Conservation (phyloP, 345 rosid genomes). For the Pugionium dolabratum region DNA sequence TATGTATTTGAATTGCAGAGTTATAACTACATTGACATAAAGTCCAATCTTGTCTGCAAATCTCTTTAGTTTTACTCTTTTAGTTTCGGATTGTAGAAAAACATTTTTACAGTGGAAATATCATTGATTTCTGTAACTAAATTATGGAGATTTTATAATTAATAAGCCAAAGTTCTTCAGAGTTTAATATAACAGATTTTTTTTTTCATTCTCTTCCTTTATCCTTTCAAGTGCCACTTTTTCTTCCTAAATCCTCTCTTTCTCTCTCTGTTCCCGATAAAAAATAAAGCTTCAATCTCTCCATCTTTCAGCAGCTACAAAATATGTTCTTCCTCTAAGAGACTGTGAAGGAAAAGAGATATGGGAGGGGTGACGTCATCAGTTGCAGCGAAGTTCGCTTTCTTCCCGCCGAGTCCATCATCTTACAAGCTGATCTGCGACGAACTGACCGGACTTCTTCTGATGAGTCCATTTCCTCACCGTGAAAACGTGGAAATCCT, state of each 20-base stretch:
- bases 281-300: conserved; percentile 32
- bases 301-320: conserved; percentile 31
- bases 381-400: conserved; percentile 97
- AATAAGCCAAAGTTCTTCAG: conserved; percentile 9
- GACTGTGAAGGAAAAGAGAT: conserved; percentile 21
- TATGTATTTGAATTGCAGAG: conserved; percentile 15
- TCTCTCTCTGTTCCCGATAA: conserved; percentile 33
- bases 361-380: conserved; percentile 98
- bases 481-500: conserved; percentile 89
- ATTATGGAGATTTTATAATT: neutral
- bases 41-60: neutral
- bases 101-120: neutral
- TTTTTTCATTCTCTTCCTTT: conserved; percentile 18
- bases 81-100: neutral
- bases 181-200: conserved; percentile 34
- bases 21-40: conserved; percentile 1
- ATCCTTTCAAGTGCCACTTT: conserved; percentile 43
- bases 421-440: conserved; percentile 78
- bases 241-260: conserved; percentile 41
- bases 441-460: conserved; percentile 71
- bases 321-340: conserved; percentile 9
- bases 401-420: conserved; percentile 95
- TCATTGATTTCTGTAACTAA: neutral
- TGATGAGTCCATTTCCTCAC: conserved; percentile 82
- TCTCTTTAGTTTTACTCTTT: neutral